Evolutionary conservation across 352 stramenopile genomes (phyloP), one percentile per base, ranked within the genome.

Genomic region (Aphanomyces invadans): DNA sequence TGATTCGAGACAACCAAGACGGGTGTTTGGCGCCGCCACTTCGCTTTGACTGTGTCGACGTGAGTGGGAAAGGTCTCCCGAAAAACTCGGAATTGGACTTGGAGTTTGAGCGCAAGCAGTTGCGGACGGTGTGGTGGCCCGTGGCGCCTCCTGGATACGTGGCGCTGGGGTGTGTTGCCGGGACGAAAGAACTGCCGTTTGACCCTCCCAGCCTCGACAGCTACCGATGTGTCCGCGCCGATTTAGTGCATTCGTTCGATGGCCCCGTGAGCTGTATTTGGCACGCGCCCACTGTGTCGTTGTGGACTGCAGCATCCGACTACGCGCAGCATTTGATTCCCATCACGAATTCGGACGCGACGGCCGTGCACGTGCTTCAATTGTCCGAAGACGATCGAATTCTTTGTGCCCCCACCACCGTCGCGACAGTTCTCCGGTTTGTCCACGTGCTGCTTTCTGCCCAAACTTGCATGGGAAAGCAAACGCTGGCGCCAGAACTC

Each of bases 111-210:
- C 80, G 77, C n/a, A 95, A 95, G 67, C 84, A 95, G 33, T 59
- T 90, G 17, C 83, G 86, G 0, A 92, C 81, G 0, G 60, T 95
- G 32, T 95, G 86, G 86, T 92, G 83, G 81, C 86, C 86, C 5
- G 75, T 93, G 32, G 80, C 86, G 2, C 86, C 86, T 1, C 72
- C 81, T 19, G 86, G 85, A 0, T 95, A 92, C 36, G 77, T 92
- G 2, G 74, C 83, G 0, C 46, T 95, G 32, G 85, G 86, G 0
- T 94, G 85, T 38, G 49, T 95, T 5, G 83, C 83, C 62, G 86
- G 85, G 49, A 90, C 65, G 26, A 94, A 92, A 54, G 83, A 91
- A 39, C 75, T 88, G 25, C 82, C 85, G 4, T 89, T 92, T 57
- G 75, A 92, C 32, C 78, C 83, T 17, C 86, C 86, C 26, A 65